These are phyloP conservation scores for Pestalotiopsis sp. DNA, from an alignment of 2,329 filamentous ascomycete species.

Conservation along the genomic window DNA sequence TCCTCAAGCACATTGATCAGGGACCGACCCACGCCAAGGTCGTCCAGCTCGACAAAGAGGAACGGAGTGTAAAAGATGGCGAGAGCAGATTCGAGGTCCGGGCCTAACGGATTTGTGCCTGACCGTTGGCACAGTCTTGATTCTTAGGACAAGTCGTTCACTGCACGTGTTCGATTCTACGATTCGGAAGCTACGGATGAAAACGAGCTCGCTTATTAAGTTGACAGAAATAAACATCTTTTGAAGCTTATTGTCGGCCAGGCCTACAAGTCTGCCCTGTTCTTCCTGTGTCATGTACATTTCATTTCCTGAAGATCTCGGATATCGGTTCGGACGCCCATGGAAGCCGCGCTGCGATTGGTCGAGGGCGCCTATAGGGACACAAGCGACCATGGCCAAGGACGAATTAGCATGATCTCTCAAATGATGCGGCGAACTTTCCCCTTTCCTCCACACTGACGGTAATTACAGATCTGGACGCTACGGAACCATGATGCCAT, in stretches of 20 bases:
- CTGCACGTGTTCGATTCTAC: not conserved
- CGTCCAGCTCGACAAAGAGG: constrained; percentile 70
- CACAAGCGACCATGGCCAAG: not conserved
- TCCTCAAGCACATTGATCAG: constrained; percentile 74
- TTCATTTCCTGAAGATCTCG: not conserved
- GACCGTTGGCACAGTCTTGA: not conserved
- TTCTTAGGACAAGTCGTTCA: not conserved
- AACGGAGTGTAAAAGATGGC: constrained; percentile 65
- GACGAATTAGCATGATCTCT: not conserved
- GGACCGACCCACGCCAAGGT: constrained; percentile 77
- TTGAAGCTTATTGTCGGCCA: not conserved
- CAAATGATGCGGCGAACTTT: not conserved
- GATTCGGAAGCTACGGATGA: not conserved
- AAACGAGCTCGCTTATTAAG: not conserved
- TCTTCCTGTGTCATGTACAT: not conserved
- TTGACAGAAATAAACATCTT: not conserved
- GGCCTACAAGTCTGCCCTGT: not conserved
- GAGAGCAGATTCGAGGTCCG: constrained; percentile 69
- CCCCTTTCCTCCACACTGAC: not conserved
- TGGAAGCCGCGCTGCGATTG: not conserved
- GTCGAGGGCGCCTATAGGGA: not conserved
- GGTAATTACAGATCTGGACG: not conserved
- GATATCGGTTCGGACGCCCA: not conserved
- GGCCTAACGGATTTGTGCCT: not conserved
- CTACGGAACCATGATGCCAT: not conserved